These are phyloP conservation scores for Jacaranda copaia DNA, from an alignment of 257 asterid genomes.

Conservation along the genomic window DNA sequence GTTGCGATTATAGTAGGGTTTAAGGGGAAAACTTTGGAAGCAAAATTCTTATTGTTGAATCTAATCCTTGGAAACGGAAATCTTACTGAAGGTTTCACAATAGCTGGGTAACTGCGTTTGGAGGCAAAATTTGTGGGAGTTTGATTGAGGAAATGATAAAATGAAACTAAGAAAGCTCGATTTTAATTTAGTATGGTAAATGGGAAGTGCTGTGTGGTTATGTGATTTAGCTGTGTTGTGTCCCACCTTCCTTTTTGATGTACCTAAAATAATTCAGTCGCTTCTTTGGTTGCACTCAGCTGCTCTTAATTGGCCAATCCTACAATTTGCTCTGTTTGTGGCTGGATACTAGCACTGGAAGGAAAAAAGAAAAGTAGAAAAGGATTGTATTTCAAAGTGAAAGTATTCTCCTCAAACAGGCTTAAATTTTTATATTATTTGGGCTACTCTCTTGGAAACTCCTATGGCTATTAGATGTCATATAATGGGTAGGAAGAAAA, in stretches of 20 bases:
- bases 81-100: background rate
- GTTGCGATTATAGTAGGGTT: constrained; percentile 34
- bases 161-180: background rate
- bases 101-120: background rate
- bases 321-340: background rate
- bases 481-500: background rate
- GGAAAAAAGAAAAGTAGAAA: background rate
- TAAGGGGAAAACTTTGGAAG: constrained; percentile 8
- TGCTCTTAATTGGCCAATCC: background rate
- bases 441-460: constrained; percentile 7
- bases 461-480: background rate
- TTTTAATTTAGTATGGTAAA: background rate
- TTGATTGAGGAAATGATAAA: constrained; percentile 14
- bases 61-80: background rate
- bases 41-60: background rate
- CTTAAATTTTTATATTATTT: background rate
- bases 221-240: background rate
- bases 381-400: constrained; percentile 3
- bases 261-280: background rate
- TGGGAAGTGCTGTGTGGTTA: background rate
- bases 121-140: background rate
- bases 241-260: background rate
- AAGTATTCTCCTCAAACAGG: background rate
- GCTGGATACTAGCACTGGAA: background rate
- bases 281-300: constrained; percentile 26